These are phyloP conservation scores for Pleoardoris graminearum DNA, from an alignment of 2,329 filamentous ascomycete genomes.

Conservation along the genomic window DNA sequence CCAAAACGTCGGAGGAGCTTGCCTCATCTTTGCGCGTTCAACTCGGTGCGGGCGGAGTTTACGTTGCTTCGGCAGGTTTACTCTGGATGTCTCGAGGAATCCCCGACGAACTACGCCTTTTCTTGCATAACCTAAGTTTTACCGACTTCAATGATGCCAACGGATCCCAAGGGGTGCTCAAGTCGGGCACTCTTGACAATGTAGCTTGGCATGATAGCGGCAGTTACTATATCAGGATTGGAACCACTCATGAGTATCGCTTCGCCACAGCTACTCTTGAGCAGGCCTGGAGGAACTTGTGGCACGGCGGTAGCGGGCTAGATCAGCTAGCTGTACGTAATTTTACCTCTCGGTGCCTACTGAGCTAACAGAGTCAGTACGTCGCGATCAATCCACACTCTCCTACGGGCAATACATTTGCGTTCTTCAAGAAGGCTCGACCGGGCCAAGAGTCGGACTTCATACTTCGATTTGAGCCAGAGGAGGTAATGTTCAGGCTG, in stretches of 20 bases:
- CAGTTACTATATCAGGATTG: slow-evolving; percentile 23
- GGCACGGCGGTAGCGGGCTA: no score
- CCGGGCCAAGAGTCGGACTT: slow-evolving; percentile 17
- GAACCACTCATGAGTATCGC: no score
- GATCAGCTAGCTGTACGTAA: no score
- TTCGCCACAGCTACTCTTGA: no score
- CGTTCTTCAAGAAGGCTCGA: slow-evolving; percentile 30
- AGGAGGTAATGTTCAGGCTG: slow-evolving; percentile 18
- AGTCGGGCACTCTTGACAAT: slow-evolving; percentile 10
- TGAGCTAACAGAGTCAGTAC: slow-evolving; percentile 20
- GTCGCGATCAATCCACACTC: slow-evolving; percentile 27
- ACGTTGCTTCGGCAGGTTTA: slow-evolving; percentile 24
- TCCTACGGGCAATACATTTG: slow-evolving; percentile 25
- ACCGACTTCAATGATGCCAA: neutral
- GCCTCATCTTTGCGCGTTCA: slow-evolving; percentile 25
- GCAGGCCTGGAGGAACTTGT: no score
- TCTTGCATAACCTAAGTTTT: slow-evolving; percentile 10
- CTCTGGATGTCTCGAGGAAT: slow-evolving; percentile 24
- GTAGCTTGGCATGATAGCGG: slow-evolving; percentile 28
- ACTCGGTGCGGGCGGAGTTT: slow-evolving; percentile 28
- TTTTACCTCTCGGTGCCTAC: neutral
- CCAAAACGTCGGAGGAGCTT: neutral
- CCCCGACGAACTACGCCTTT: slow-evolving; percentile 6
- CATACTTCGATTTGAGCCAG: slow-evolving; percentile 23
- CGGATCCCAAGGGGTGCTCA: slow-evolving; percentile 18